Base-by-base conservation (phyloP, 2,329 filamentous ascomycete species). In the Apiospora sp. region DNA sequence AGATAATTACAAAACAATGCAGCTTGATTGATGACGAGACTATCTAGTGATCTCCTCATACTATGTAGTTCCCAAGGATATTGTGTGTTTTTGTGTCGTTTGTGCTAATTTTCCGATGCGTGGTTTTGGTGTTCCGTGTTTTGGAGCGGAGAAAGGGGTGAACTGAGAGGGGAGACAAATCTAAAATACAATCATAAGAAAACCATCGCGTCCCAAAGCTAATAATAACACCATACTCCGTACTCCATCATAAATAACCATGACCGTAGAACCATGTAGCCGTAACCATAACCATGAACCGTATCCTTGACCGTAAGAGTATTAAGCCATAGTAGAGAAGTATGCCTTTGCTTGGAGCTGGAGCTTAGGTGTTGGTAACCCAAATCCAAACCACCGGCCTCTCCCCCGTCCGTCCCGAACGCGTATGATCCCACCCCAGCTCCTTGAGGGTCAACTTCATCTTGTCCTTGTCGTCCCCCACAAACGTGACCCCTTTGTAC, bases 351-450 rank as follows among this genome's bases (percentile, higher is more conserved):
- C 27, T 30, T 30, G 27, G 27, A 30, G 4, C 27, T 84, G 19
- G 87, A 76, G 5, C 4, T 82, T 75, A 89, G 68, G 84, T 86
- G 79, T 89, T 90, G 24, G 86, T 88, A 71, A 91, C 83, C 84
- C 89, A 92, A 22, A 92, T 74, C 79, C 88, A 91, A n/a, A 91
- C 87, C 3, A 90, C 85, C 0, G 87, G 87, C 80, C 87, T 88
- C 75, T 85, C 83, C 0, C 85, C 84, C 0, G 80, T 78, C 22
- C 84, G 79, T 0, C 89, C 89, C 0, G 83, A 87, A 12, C 89
- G 79, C 1, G 82, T 83, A 24, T 79, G 78, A 49, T 90, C 87
- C 90, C 91, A 93, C 0, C 91, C 91, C 13, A 91, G 76, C 0
- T 90, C 86, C 73, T 81, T 84, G 73, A 93, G 81, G 0, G 84